Evolutionary conservation across 208 protist species (phyloP), one percentile per base, ranked within the genome.

Genomic region (Acanthamoeba culbertsoni): DNA sequence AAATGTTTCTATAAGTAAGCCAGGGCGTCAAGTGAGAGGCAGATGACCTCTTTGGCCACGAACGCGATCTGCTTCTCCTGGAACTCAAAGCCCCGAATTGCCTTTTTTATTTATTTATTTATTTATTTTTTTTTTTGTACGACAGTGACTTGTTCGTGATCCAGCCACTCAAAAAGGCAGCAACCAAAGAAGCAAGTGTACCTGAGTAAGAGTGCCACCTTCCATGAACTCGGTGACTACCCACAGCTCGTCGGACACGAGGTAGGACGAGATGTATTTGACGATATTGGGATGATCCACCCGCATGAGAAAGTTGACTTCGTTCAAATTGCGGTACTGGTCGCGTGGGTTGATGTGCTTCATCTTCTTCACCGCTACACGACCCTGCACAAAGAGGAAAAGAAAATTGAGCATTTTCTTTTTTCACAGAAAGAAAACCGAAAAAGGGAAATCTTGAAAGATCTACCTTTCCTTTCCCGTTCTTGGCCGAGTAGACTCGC

Each of bases 331-430:
- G 62, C 89, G 62, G 40, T 62, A 82, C 89, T 93, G 59, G 33
- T 75, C 59, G 14, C 89, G 62, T 14, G 59, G 63, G 35, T 93
- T 82, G 7, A 82, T 42, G 37, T 93, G 89, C 45, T 75, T 75
- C 89, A 93, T 93, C 89, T 93, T 93, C 89, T 93, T 93, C 33
- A 93, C 53, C 16, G 89, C 89, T 2, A 82, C 89, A n/a, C 89
- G 89, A 31, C 89, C 82, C 55, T 84, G 26, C 10, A 43, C 8
- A 12, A 18, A 2, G 26, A 20, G 65, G 65, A 16, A 16, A 45
- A 77, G 26, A 65, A 28, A 65, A 28, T 23, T 65, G 12, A 10
- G 57, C 12, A 10, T 28, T 28, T 65, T 31, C n/a, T 28, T 14
- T 28, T 63, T 7, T 14, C 57, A 65, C 1, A 28, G 6, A 2